Evolutionary conservation across 2,329 filamentous ascomycete genomes (phyloP).

Genomic region (Daldinia eschscholtzii): DNA sequence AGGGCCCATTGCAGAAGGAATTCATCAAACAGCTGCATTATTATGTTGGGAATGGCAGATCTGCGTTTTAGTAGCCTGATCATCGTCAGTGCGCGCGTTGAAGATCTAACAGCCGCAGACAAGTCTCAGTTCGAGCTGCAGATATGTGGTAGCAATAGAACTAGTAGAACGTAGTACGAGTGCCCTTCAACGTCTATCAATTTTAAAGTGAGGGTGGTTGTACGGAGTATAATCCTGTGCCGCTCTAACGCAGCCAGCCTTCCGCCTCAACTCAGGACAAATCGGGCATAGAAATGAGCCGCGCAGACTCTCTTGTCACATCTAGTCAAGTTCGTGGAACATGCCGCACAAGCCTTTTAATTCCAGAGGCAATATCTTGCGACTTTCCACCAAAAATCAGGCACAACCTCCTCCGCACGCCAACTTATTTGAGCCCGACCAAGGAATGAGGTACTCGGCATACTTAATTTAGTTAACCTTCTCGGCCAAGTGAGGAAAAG

Average conservation of each 20-base stretch:
- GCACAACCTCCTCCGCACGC: slow-evolving; percentile 14
- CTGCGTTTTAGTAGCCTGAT: slow-evolving; percentile 23
- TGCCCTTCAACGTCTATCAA: slow-evolving; percentile 3
- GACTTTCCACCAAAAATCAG: slow-evolving; percentile 29
- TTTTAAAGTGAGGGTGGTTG: slow-evolving; percentile 13
- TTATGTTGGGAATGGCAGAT: slow-evolving; percentile 13
- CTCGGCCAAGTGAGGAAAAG: slow-evolving; percentile 12
- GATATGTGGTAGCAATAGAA: slow-evolving; percentile 18
- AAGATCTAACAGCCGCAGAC: slow-evolving; percentile 20
- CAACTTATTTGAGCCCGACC: slow-evolving; percentile 22
- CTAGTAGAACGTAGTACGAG: slow-evolving; percentile 14
- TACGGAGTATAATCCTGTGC: slow-evolving; percentile 20
- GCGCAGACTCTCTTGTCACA: slow-evolving; percentile 29
- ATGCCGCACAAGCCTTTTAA: slow-evolving; percentile 18
- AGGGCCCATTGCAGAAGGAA: slow-evolving; percentile 21
- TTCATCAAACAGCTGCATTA: slow-evolving; percentile 18
- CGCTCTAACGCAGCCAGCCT: slow-evolving; percentile 19
- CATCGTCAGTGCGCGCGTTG: slow-evolving; percentile 21
- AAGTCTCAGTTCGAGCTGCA: slow-evolving; percentile 35
- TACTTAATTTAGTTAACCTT: slow-evolving; percentile 19
- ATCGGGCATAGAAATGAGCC: slow-evolving; percentile 37
- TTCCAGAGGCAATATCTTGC: slow-evolving; percentile 42
- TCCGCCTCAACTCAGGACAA: slow-evolving; percentile 24
- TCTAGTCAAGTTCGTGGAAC: slow-evolving; percentile 32
- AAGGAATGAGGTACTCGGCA: slow-evolving; percentile 6